phyloP scores from a whole-genome alignment of 108 stramenopile species.

The Pseudonitzschia pungens region DNA sequence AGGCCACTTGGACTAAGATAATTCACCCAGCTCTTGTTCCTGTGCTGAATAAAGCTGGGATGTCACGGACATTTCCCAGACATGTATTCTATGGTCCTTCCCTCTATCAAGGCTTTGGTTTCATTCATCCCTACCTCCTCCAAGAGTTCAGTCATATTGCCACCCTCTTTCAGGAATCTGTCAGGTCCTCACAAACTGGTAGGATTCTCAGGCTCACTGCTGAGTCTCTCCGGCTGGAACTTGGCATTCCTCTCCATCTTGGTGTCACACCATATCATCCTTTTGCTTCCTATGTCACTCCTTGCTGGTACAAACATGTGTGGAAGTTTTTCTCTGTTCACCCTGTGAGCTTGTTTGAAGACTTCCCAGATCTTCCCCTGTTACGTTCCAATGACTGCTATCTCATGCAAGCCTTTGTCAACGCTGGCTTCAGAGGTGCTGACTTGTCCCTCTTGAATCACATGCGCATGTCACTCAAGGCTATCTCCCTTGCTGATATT shows the following conservation, averaged over 20 bases:
- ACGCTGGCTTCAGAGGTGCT: neutral
- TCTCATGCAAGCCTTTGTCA: slow-evolving; percentile 5
- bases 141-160: too few relatives aligned
- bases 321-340: too few relatives aligned
- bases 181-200: neutral
- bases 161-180: too few relatives aligned
- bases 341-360: neutral
- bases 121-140: too few relatives aligned
- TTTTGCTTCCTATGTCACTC: neutral
- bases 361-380: neutral
- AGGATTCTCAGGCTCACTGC: neutral
- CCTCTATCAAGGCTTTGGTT: too few relatives aligned
- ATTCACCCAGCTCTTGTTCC: too few relatives aligned
- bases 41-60: too few relatives aligned
- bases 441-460: slow-evolving; percentile 1
- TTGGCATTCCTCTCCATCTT: neutral
- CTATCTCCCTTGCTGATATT: too few relatives aligned
- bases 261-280: neutral
- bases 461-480: slow-evolving; percentile 5
- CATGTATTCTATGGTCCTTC: too few relatives aligned
- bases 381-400: neutral
- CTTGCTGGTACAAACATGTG: neutral
- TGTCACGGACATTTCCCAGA: too few relatives aligned
- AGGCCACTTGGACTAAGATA: too few relatives aligned
- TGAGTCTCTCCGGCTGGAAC: neutral